Base-by-base conservation (phyloP, 129 eudicot genomes). In the Rutidosis leptorrhynchoides region DNA sequence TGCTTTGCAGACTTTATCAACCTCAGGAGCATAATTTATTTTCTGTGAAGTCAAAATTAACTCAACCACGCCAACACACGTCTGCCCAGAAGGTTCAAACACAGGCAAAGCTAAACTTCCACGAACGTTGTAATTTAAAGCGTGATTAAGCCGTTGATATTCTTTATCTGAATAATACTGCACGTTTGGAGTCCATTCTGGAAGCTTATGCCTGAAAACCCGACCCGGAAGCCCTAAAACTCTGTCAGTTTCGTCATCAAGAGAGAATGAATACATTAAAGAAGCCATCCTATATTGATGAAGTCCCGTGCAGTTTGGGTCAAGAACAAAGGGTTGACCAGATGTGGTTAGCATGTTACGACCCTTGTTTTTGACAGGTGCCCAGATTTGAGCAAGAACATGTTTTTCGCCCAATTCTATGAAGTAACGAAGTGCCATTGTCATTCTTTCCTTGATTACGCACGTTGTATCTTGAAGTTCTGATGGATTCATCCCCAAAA, bases 1-100 rank as follows among this genome's bases (percentile, higher is more conserved):
- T 42, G 99, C 99, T 80, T 89, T 94, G 88, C 99, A 94, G 40
- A 94, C 97, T 94, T 89, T 94, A 78, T 94, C 97, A 68, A 94
- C 97, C 82, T 94, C 99, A 20, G 99, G 94, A 52, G 97, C 97
- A 81, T 89, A 94, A 78, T 94, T 89, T 49, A 94, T 89, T 74
- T 84, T 89, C 88, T 84, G 95, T 56, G 92, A 82, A 69, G 92
- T 89, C 93, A 89, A 82, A 68, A 94, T 87, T 58, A 94, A 87
- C 84, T 94, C 99, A 49, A 94, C 71, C 65, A 94, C 99, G 57
- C 99, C 99, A 84, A 93, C 87, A 75, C 99, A 93, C 23, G 86
- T 68, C 51, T 83, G 91, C 56, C 95, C 90, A 45, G 91, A 83
- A 72, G 89, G 92, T 78, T 93, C 99, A 77, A 93, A 89, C 56